A percentile compares a stretch with the other conserved stretches of the same genome.
Evolutionary conservation across 192 early-diverging fungal species (phyloP).

Genomic region (Umbelopsis ramanniana): DNA sequence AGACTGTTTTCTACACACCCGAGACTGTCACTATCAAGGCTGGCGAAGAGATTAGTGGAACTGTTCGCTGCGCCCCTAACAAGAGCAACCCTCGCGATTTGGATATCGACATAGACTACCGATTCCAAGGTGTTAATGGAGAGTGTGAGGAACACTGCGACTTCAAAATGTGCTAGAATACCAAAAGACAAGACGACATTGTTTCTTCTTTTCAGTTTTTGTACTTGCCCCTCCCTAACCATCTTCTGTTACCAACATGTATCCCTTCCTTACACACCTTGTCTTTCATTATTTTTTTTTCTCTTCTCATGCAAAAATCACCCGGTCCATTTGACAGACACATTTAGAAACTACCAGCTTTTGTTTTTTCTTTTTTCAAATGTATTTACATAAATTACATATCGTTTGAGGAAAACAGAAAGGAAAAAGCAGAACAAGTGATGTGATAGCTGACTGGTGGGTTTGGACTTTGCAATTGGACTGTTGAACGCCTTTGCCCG

Average conservation of each 20-base stretch:
- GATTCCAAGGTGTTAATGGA: conserved; percentile 57
- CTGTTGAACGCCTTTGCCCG: background rate
- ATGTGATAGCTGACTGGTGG: conserved; percentile 4
- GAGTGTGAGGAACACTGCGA: conserved; percentile 31
- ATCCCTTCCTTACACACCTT: no score
- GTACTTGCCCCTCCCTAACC: background rate
- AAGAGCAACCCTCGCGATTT: conserved; percentile 90
- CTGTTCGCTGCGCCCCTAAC: conserved; percentile 65
- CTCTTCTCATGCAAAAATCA: conserved; percentile 8
- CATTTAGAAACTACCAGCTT: background rate
- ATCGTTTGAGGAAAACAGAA: background rate
- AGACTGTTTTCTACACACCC: conserved; percentile 95
- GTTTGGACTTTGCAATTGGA: conserved; percentile 3
- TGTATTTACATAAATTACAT: no score
- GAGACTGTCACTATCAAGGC: conserved; percentile 73
- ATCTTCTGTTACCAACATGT: background rate
- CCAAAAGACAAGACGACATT: background rate
- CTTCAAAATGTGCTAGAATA: conserved; percentile 38
- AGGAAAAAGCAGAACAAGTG: background rate
- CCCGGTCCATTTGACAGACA: background rate
- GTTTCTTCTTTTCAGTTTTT: no score
- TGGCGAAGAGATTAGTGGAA: conserved; percentile 70
- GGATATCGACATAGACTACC: conserved; percentile 83
- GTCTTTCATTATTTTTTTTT: no score
- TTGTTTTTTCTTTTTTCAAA: conserved; percentile 15